A percentile compares a stretch with the other conserved stretches of the same genome.
These are phyloP conservation scores for Aspergillus conjunctus DNA, from an alignment of 495 filamentous ascomycete species.

Conservation along the genomic window DNA sequence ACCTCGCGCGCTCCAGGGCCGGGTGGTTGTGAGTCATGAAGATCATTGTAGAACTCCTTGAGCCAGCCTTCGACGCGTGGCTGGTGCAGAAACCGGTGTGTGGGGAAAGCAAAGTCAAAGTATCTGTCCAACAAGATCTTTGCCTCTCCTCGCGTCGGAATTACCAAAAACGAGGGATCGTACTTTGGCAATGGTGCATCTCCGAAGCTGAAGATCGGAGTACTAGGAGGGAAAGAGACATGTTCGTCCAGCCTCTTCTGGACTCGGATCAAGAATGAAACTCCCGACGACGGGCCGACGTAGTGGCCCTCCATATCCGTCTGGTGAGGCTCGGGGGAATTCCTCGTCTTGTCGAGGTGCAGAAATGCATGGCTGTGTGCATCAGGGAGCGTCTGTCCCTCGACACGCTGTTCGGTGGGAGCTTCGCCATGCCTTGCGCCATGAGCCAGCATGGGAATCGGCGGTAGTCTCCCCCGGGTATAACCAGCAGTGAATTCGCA, in stretches of 20 bases:
- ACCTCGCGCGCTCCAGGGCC: conserved; percentile 20
- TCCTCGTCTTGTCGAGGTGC: conserved; percentile 10
- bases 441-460: conserved; percentile 16
- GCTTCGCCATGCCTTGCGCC: not conserved
- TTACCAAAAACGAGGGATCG: conserved; percentile 27
- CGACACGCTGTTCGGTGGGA: not conserved
- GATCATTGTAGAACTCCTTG: conserved; percentile 24
- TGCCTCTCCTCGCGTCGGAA: conserved; percentile 30
- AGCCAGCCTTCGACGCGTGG: conserved; percentile 24
- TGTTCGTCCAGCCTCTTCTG: conserved; percentile 34
- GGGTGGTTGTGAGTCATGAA: conserved; percentile 6
- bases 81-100: conserved; percentile 37
- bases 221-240: conserved; percentile 24
- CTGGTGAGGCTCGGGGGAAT: conserved; percentile 33
- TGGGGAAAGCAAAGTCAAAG: conserved; percentile 41
- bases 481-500: conserved; percentile 33
- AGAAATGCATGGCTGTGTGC: conserved; percentile 1
- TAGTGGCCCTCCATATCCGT: conserved; percentile 41
- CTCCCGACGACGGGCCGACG: conserved; percentile 37
- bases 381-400: not conserved
- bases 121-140: conserved; percentile 30
- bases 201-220: conserved; percentile 34
- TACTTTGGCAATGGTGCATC: conserved; percentile 33
- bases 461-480: conserved; percentile 29
- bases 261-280: conserved; percentile 37